Conservation (phyloP, 306 rosid genomes). For the Rosa multiflora region DNA sequence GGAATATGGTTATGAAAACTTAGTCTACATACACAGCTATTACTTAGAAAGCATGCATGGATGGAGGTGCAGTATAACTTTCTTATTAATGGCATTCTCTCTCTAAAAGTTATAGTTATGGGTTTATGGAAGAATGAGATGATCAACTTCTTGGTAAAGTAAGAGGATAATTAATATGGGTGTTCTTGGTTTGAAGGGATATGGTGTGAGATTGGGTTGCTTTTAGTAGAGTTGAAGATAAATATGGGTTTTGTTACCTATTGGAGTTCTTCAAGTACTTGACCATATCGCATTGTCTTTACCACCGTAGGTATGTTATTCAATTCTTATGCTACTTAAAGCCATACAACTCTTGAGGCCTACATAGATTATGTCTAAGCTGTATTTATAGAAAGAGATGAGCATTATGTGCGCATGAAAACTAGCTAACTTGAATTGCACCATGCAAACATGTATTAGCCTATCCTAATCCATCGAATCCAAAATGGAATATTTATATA, state of each 20-base stretch:
- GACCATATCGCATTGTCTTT: constrained; percentile 29
- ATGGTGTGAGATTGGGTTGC: constrained; percentile 31
- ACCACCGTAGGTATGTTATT: constrained; percentile 20
- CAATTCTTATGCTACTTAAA: constrained; percentile 20
- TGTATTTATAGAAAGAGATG: background rate
- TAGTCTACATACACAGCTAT: constrained; percentile 22
- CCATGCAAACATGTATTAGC: constrained; percentile 4
- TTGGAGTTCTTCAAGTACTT: constrained; percentile 27
- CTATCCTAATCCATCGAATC: background rate
- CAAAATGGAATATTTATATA: background rate
- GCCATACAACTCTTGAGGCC: constrained; percentile 11
- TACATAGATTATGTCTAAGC: constrained; percentile 4
- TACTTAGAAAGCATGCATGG: constrained; percentile 31
- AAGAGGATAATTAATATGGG: constrained; percentile 6
- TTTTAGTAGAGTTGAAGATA: constrained; percentile 26
- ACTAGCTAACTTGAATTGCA: background rate
- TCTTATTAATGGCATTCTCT: constrained; percentile 38
- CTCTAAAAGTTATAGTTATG: constrained; percentile 33
- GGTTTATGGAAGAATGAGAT: constrained; percentile 31
- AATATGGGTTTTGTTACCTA: constrained; percentile 32
- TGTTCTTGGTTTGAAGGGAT: constrained; percentile 20
- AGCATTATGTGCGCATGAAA: constrained; percentile 1
- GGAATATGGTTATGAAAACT: constrained; percentile 14
- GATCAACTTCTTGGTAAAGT: constrained; percentile 13
- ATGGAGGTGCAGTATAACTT: constrained; percentile 30